A percentile compares a stretch with the other conserved stretches of the same genome.
Conservation (phyloP, 192 early-diverging fungal genomes). For the Umbelopsis vinacea region DNA sequence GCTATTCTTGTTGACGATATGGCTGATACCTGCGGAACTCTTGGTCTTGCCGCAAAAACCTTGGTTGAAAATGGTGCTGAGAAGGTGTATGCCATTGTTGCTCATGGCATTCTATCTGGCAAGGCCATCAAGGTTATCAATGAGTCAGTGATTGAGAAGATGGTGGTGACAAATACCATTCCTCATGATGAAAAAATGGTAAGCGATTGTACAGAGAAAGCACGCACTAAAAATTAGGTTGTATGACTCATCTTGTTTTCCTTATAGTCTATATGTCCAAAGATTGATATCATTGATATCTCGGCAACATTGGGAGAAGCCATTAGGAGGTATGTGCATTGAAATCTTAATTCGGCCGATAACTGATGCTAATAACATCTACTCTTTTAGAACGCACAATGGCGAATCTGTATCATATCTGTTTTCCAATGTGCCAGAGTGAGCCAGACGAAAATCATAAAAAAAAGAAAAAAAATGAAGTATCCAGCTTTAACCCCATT, state of each 20-base stretch:
- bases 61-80: slow-evolving; percentile 89
- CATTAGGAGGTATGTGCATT: slow-evolving; percentile 50
- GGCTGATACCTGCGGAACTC: slow-evolving; percentile 94
- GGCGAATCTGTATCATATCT: slow-evolving; percentile 73
- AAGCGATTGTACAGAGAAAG: background rate
- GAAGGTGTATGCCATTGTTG: slow-evolving; percentile 95
- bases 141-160: slow-evolving; percentile 70
- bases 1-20: slow-evolving; percentile 98
- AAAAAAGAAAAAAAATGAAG: background rate
- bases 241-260: background rate
- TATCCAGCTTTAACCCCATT: background rate
- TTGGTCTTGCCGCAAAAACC: slow-evolving; percentile 86
- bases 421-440: slow-evolving; percentile 46
- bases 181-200: slow-evolving; percentile 82
- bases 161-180: slow-evolving; percentile 85
- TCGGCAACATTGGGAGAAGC: slow-evolving; percentile 80
- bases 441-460: slow-evolving; percentile 20
- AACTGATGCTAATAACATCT: too few relatives aligned
- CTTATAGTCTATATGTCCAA: slow-evolving; percentile 59
- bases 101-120: slow-evolving; percentile 92
- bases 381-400: slow-evolving; percentile 60
- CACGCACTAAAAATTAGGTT: too few relatives aligned
- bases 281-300: slow-evolving; percentile 83
- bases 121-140: slow-evolving; percentile 91
- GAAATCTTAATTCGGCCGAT: background rate